phyloP scores from a whole-genome alignment of 2,329 filamentous ascomycete species.

The Ramularia collo-cygni region DNA sequence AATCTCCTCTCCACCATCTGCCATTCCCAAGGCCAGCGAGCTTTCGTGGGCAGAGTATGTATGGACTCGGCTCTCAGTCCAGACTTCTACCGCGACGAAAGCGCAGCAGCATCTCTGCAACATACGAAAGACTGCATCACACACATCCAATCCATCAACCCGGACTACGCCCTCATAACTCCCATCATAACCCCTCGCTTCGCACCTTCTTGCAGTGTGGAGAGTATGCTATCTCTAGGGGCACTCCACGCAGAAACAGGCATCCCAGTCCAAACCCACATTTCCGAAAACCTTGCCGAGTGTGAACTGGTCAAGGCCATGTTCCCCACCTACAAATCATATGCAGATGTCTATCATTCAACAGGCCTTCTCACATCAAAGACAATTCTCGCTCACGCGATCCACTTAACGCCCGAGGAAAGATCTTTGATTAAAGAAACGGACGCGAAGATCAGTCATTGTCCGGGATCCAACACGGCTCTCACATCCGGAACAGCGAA shows the following conservation, averaged over 20 bases:
- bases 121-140: slow-evolving; percentile 35
- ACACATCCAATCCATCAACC: slow-evolving; percentile 63
- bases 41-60: slow-evolving; percentile 88
- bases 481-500: slow-evolving; percentile 72
- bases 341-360: slow-evolving; percentile 73
- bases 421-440: slow-evolving; percentile 55
- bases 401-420: slow-evolving; percentile 67
- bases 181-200: slow-evolving; percentile 73
- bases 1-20: slow-evolving; percentile 85
- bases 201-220: slow-evolving; percentile 48
- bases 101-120: slow-evolving; percentile 52
- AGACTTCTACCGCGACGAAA: slow-evolving; percentile 71
- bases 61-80: slow-evolving; percentile 74
- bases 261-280: slow-evolving; percentile 78
- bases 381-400: slow-evolving; percentile 79
- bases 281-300: slow-evolving; percentile 76
- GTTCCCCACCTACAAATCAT: slow-evolving; percentile 59
- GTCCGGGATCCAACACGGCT: slow-evolving; percentile 77
- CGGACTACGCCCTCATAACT: slow-evolving; percentile 55
- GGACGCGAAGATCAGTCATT: slow-evolving; percentile 68
- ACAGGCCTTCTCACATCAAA: slow-evolving; percentile 60
- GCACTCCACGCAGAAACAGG: slow-evolving; percentile 54
- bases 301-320: slow-evolving; percentile 61
- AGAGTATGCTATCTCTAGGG: slow-evolving; percentile 58
- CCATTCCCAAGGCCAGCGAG: slow-evolving; percentile 71